A percentile compares a stretch with the other conserved stretches of the same genome.
These are phyloP conservation scores for Arabidopsis thaliana DNA, from an alignment of 345 rosid genomes.

Conservation along the genomic window TAIR10.1 NC_003070.9:4460501-4461000, in stretches of 20 bases:
- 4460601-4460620: constrained; percentile 64
- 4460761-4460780: constrained; percentile 46
- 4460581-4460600: constrained; percentile 51
- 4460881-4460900: neutral
- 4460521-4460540: constrained; percentile 56
- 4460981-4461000: too few species aligned
- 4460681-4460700: constrained; percentile 44
- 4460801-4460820: neutral
- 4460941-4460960: neutral
- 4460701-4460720: constrained; percentile 32
- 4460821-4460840: neutral
- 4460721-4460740: constrained; percentile 40
- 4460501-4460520: constrained; percentile 52
- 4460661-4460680: constrained; percentile 35
- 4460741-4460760: constrained; percentile 27
- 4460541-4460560: constrained; percentile 60
- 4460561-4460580: constrained; percentile 46
- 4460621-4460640: constrained; percentile 57
- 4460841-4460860: neutral
- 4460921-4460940: neutral
- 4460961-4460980: too few species aligned
- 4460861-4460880: neutral
- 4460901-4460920: neutral
- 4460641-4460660: constrained; percentile 33
- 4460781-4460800: constrained; percentile 30